Evolutionary conservation across 495 filamentous ascomycete genomes (phyloP).

Genomic region (Hyaloscypha bicolor): DNA sequence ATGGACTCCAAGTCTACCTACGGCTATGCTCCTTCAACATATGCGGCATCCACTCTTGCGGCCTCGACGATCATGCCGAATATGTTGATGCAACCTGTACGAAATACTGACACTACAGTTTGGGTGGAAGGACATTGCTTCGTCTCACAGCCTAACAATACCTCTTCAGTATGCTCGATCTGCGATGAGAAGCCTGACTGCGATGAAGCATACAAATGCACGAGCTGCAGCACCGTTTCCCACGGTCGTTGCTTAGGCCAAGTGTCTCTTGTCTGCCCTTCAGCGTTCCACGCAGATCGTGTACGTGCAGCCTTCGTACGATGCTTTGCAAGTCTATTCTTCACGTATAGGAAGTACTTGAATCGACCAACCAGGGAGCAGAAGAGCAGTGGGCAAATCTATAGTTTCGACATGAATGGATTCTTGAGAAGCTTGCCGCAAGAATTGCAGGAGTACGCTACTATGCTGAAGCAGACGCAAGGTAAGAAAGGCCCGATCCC

Average conservation of each 20-base stretch:
- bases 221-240: conserved; percentile 71
- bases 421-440: conserved; percentile 88
- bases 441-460: conserved; percentile 88
- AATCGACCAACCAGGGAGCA: conserved; percentile 75
- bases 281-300: conserved; percentile 88
- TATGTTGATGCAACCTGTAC: conserved; percentile 79
- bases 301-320: conserved; percentile 91
- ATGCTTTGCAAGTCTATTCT: conserved; percentile 91
- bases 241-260: conserved; percentile 81
- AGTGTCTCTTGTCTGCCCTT: conserved; percentile 84
- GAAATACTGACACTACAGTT: conserved; percentile 80
- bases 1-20: conserved; percentile 75
- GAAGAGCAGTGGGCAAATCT: conserved; percentile 84
- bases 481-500: conserved; percentile 49
- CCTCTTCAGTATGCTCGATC: conserved; percentile 72
- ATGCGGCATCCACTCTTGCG: conserved; percentile 94
- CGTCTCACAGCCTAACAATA: conserved; percentile 69
- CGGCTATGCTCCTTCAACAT: conserved; percentile 90
- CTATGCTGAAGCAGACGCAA: conserved; percentile 90
- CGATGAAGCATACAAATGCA: conserved; percentile 86
- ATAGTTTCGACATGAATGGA: conserved; percentile 90
- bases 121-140: conserved; percentile 97
- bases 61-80: conserved; percentile 98
- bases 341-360: conserved; percentile 90
- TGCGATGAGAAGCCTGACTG: conserved; percentile 86